Conservation (phyloP, 1,284 basidiomycete genomes). For the Schizophyllum commune region DNA sequence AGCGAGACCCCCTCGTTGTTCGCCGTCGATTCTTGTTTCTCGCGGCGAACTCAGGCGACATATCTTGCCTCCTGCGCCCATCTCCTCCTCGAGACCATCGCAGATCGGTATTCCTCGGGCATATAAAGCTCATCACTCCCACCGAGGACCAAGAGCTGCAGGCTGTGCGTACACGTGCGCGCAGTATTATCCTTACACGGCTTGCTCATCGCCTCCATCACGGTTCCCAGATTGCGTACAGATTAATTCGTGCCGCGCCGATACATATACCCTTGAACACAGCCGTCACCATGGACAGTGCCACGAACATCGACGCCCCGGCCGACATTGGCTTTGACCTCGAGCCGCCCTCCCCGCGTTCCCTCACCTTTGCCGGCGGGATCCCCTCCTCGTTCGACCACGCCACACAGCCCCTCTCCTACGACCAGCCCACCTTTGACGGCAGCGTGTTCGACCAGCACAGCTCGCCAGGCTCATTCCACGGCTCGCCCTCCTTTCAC, state of each 20-base stretch:
- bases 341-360: background rate
- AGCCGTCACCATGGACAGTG: background rate
- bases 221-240: background rate
- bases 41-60: background rate
- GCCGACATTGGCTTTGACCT: background rate
- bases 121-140: background rate
- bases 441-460: conserved; percentile 12
- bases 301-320: background rate
- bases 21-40: background rate
- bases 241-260: background rate
- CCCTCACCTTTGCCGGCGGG: background rate
- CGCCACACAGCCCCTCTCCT: conserved; percentile 14
- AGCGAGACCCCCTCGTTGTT: background rate
- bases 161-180: background rate
- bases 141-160: background rate
- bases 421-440: conserved; percentile 14
- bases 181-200: background rate
- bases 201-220: background rate
- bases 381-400: background rate
- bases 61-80: background rate
- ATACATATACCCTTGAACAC: background rate
- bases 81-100: background rate
- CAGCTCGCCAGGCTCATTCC: conserved; percentile 10
- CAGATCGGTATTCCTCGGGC: background rate
- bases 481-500: conserved; percentile 28